Conservation (phyloP, 768 basidiomycete genomes). For the Rossbeevera mucosa region DNA sequence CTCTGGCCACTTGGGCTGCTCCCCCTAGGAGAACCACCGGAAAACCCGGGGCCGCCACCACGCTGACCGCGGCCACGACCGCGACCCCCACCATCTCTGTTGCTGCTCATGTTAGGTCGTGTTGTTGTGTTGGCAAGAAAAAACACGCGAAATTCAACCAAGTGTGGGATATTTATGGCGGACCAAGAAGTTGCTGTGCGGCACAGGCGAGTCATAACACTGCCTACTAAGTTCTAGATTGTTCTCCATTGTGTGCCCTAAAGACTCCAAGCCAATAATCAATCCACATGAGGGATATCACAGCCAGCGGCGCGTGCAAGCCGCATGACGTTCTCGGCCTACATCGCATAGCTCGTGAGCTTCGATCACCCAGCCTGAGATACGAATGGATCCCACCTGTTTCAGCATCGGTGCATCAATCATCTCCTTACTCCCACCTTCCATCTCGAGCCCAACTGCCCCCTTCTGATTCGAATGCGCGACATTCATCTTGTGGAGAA, state of each 20-base stretch:
- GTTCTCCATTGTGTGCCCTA: neutral
- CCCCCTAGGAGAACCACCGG: slow-evolving; percentile 1
- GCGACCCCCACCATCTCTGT: slow-evolving; percentile 12
- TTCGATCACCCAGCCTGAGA: neutral
- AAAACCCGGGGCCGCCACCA: neutral
- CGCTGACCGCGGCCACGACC: slow-evolving; percentile 19
- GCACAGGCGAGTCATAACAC: no score
- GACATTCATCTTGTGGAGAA: slow-evolving; percentile 59
- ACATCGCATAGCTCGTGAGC: slow-evolving; percentile 1
- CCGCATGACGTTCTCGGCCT: slow-evolving; percentile 51
- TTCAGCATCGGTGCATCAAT: slow-evolving; percentile 90
- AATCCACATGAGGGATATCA: slow-evolving; percentile 43
- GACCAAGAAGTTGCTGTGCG: neutral
- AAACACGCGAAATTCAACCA: neutral
- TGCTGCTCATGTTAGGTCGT: slow-evolving; percentile 10
- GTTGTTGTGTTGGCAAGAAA: slow-evolving; percentile 1
- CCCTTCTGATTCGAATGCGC: slow-evolving; percentile 53
- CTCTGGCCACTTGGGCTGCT: slow-evolving; percentile 8
- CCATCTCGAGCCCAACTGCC: slow-evolving; percentile 67
- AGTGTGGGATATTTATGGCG: neutral
- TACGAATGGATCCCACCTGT: slow-evolving; percentile 36
- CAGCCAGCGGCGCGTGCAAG: slow-evolving; percentile 54
- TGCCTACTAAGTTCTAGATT: neutral
- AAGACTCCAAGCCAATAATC: neutral
- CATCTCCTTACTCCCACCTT: slow-evolving; percentile 64